Evolutionary conservation across 1,139 yeast genomes (phyloP), one percentile per base, ranked within the genome.

Genomic region (Magnusiomyces tetraspermus): DNA sequence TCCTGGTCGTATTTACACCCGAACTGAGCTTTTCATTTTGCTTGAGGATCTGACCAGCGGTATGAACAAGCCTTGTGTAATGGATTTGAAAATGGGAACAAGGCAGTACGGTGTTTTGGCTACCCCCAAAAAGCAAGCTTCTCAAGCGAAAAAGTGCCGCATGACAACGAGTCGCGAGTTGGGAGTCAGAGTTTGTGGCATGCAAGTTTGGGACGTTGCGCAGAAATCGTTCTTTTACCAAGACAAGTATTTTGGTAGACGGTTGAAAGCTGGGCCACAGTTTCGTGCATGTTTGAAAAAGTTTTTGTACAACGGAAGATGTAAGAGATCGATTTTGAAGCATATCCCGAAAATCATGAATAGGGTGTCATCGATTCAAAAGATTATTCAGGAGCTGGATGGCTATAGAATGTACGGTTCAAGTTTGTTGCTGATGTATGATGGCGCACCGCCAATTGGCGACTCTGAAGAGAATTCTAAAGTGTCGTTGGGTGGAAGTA

Each of bases 51-150:
- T 94, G 52, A 90, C 97, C 0, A 77, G 83, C 51, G 87, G 88
- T 36, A 80, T 92, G 83, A 73, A 70, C 37, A 78, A 77, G 56
- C 97, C 98, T 0, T 89, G 97, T 66, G 97, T 92, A 1, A 72
- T 94, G 55, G 99, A 94, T 68, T 75, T 94, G 60, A 94, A 94
- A 66, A 92, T 94, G 97, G 99, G 99, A 1, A 90, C 99, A 0
- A 76, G 99, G 52, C 99, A 94, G 68, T 92, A 92, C 62, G 98
- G 99, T n/a, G 84, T 90, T 17, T 95, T 88, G 60, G 97, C 97
- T 0, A 75, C 76, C 10, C 68, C 71, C n/a, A 73, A 80, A 52
- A 94, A 94, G 68, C 87, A 83, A 64, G 67, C 71, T 52, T 86
- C 96, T 0, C 98, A 94, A 68, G 72, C 89, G 41, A 76, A 76